Evolutionary conservation across 352 stramenopile genomes (phyloP).

Genomic region (Phytophthora macrochlamydospora): DNA sequence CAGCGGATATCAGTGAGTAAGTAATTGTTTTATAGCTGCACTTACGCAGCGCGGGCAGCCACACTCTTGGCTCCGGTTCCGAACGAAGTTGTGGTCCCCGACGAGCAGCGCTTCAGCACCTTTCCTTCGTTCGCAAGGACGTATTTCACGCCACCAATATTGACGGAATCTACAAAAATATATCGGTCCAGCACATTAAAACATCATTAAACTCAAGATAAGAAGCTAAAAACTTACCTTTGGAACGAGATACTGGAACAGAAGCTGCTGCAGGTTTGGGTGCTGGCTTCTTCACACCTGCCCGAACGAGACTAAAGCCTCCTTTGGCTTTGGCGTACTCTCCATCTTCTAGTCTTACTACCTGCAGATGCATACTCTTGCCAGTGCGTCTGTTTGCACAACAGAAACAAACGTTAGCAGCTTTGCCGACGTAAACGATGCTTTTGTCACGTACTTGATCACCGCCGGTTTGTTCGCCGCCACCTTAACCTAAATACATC

Average conservation of each 20-base stretch:
- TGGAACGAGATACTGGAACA: constrained; percentile 15
- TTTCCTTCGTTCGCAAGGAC: constrained; percentile 48
- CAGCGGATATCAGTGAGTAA: neutral
- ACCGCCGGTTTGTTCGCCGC: constrained; percentile 16
- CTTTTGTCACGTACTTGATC: constrained; percentile 14
- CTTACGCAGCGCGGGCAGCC: constrained; percentile 44
- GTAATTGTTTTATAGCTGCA: neutral
- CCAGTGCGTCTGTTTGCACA: constrained; percentile 23
- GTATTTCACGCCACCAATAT: constrained; percentile 55
- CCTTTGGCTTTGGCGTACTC: constrained; percentile 78
- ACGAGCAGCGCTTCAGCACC: constrained; percentile 47
- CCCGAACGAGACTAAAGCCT: constrained; percentile 73
- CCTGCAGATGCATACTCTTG: constrained; percentile 56
- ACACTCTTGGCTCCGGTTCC: constrained; percentile 34
- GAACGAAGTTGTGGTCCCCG: constrained; percentile 20
- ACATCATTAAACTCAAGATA: neutral
- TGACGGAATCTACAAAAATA: constrained; percentile 38
- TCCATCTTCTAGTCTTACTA: constrained; percentile 66
- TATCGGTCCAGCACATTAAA: neutral
- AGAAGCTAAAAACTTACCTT: constrained; percentile 8
- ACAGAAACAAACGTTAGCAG: too few species aligned
- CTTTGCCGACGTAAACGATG: too few species aligned
- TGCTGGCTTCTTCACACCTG: constrained; percentile 38
- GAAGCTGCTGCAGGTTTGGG: constrained; percentile 3
- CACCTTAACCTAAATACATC: constrained; percentile 34